phyloP scores from a whole-genome alignment of 768 basidiomycete genomes.

The Cyclocybe aegerita region DNA sequence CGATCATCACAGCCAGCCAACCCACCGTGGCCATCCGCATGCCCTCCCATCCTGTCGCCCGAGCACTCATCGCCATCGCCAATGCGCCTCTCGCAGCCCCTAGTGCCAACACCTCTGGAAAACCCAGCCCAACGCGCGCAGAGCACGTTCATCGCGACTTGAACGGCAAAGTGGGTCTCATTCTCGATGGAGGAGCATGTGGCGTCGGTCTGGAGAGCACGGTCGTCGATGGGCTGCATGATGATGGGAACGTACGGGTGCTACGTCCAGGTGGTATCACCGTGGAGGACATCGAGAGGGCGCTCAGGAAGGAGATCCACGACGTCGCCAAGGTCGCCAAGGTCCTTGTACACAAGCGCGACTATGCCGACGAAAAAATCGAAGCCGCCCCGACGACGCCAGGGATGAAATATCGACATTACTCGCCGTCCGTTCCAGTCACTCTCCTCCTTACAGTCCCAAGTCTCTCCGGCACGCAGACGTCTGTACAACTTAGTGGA shows the following conservation, averaged over 20 bases:
- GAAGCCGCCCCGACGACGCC: conserved; percentile 90
- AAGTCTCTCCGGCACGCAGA: conserved; percentile 35
- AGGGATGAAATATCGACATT: conserved; percentile 99
- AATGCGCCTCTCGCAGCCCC: conserved; percentile 88
- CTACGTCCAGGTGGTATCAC: conserved; percentile 91
- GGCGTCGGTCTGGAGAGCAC: conserved; percentile 94
- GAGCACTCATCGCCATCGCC: conserved; percentile 78
- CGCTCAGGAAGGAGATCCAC: conserved; percentile 42
- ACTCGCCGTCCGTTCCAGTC: conserved; percentile 89
- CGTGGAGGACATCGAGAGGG: conserved; percentile 78
- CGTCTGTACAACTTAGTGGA: conserved; percentile 26
- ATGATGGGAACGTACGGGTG: conserved; percentile 75
- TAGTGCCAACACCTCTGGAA: conserved; percentile 91
- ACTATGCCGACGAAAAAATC: conserved; percentile 67
- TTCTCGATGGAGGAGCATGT: conserved; percentile 92
- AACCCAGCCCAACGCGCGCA: conserved; percentile 90
- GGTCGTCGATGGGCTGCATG: conserved; percentile 83
- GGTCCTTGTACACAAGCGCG: conserved; percentile 78
- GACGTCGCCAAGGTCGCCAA: conserved; percentile 38
- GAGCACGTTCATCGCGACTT: conserved; percentile 84
- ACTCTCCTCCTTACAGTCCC: conserved; percentile 61
- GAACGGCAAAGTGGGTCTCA: conserved; percentile 66
- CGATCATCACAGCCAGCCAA: conserved; percentile 78
- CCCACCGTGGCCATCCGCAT: conserved; percentile 87
- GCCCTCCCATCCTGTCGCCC: conserved; percentile 91